A percentile compares a stretch with the other conserved stretches of the same genome.
Conservation (phyloP, 2,329 filamentous ascomycete genomes). For the Verticillium dahliae region DNA sequence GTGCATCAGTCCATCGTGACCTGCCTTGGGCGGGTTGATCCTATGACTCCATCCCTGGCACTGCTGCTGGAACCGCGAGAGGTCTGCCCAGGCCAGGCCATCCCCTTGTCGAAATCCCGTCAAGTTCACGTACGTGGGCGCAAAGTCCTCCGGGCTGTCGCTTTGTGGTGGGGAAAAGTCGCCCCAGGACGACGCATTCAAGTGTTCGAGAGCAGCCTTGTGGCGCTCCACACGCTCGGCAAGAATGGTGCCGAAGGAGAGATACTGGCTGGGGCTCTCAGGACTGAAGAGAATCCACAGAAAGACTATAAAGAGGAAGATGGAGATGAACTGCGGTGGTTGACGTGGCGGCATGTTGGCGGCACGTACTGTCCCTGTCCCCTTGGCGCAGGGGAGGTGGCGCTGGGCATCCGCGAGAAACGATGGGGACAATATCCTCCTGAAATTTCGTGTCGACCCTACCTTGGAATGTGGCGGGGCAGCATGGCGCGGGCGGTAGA, state of each 20-base stretch:
- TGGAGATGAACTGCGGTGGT: constrained; percentile 28
- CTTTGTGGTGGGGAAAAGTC: constrained; percentile 45
- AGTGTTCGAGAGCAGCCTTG: constrained; percentile 41
- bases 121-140: constrained; percentile 54
- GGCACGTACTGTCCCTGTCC: background rate
- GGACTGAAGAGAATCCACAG: constrained; percentile 37
- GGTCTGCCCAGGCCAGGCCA: constrained; percentile 70
- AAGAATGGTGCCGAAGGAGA: constrained; percentile 22
- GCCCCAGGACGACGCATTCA: constrained; percentile 53
- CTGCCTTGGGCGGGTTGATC: constrained; percentile 35
- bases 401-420: background rate
- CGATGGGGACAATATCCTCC: background rate
- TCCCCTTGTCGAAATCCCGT: constrained; percentile 72
- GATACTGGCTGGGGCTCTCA: constrained; percentile 16
- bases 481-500: background rate
- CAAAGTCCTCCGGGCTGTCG: constrained; percentile 8
- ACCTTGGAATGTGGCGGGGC: background rate
- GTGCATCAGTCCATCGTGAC: constrained; percentile 32
- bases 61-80: constrained; percentile 58
- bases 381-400: background rate
- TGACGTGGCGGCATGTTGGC: constrained; percentile 35
- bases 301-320: constrained; percentile 32
- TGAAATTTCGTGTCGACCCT: background rate
- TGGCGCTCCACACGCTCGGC: constrained; percentile 43
- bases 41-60: constrained; percentile 56